These are phyloP conservation scores for Panicum hallii DNA, from an alignment of 202 grass and related monocot species.

Conservation along the genomic window DNA sequence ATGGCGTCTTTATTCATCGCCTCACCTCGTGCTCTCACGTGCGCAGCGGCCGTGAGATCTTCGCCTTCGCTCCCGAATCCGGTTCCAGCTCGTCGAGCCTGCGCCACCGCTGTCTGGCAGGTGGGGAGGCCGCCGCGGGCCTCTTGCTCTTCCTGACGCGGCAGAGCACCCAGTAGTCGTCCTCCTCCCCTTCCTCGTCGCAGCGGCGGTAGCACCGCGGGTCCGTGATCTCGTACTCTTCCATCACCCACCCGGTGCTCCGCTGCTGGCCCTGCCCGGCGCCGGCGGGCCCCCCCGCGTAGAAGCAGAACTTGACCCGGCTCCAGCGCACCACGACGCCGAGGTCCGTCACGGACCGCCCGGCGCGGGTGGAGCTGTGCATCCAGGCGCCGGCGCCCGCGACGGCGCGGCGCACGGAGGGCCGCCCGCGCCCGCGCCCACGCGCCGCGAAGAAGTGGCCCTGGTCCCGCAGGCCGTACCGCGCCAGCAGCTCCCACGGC, in stretches of 20 bases:
- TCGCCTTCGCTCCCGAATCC: background rate
- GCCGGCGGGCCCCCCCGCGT: background rate
- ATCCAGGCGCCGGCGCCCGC: slow-evolving; percentile 35
- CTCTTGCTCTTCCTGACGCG: slow-evolving; percentile 41
- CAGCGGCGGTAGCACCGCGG: slow-evolving; percentile 49
- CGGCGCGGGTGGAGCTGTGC: slow-evolving; percentile 12
- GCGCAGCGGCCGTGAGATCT: background rate
- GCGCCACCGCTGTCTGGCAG: background rate
- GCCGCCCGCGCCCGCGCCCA: background rate
- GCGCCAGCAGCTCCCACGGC: slow-evolving; percentile 53
- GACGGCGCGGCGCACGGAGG: slow-evolving; percentile 21
- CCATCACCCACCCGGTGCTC: slow-evolving; percentile 52
- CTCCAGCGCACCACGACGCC: slow-evolving; percentile 53
- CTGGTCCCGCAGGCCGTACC: slow-evolving; percentile 21
- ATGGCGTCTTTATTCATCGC: background rate
- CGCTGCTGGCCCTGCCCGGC: background rate
- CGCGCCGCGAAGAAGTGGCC: slow-evolving; percentile 52
- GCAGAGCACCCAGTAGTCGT: slow-evolving; percentile 58
- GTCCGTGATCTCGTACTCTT: slow-evolving; percentile 65
- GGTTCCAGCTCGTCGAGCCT: background rate
- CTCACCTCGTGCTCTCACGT: background rate
- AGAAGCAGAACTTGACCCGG: slow-evolving; percentile 42
- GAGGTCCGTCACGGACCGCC: slow-evolving; percentile 31
- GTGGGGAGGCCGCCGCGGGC: background rate
- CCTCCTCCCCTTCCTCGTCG: slow-evolving; percentile 46